Conservation (phyloP, 768 basidiomycete species). For the Xerocomellus intermedius region DNA sequence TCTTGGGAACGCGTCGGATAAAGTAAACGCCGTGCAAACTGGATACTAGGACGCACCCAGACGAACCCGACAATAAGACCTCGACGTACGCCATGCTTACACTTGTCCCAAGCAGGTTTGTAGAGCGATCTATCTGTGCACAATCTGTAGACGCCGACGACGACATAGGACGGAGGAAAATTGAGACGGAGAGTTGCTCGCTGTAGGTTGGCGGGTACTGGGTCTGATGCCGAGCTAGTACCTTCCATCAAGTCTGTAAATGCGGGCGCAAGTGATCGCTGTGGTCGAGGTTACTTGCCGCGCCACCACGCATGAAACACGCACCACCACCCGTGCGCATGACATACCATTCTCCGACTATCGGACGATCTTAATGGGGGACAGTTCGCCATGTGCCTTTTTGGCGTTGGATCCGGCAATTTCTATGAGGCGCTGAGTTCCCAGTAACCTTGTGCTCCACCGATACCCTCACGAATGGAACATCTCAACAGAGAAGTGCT, state of each 20-base stretch:
- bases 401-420: background rate
- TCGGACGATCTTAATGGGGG: no score
- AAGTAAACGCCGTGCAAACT: background rate
- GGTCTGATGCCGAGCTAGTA: slow-evolving; percentile 15
- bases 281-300: background rate
- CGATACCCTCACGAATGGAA: background rate
- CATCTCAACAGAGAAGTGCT: background rate
- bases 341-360: no score
- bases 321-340: background rate
- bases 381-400: background rate
- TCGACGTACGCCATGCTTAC: slow-evolving; percentile 69
- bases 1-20: slow-evolving; percentile 37
- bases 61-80: slow-evolving; percentile 65
- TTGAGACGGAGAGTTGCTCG: slow-evolving; percentile 62
- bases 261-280: background rate
- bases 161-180: slow-evolving; percentile 79
- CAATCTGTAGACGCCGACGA: slow-evolving; percentile 83
- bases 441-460: background rate
- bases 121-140: slow-evolving; percentile 70
- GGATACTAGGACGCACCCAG: slow-evolving; percentile 51
- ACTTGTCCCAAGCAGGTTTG: slow-evolving; percentile 81
- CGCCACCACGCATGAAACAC: no score
- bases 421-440: background rate
- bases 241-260: background rate
- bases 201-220: slow-evolving; percentile 45